Conservation (phyloP, 2,329 filamentous ascomycete genomes). For the Cercospora sp. region DNA sequence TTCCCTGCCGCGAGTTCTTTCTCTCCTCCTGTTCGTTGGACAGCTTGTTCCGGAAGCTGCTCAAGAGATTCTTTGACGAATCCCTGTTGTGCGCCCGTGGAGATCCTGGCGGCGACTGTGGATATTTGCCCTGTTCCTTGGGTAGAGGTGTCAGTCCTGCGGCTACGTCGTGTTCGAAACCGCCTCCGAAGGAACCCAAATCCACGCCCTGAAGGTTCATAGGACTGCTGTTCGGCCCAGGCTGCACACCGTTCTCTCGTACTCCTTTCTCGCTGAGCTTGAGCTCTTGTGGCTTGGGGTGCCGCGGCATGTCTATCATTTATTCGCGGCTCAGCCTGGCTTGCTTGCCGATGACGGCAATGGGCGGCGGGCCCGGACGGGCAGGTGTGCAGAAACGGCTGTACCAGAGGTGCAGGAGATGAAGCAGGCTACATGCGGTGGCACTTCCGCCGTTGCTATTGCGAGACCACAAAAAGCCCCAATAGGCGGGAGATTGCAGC, state of each 20-base stretch:
- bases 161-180: conserved; percentile 32
- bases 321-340: conserved; percentile 12
- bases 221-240: conserved; percentile 36
- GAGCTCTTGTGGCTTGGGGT: conserved; percentile 36
- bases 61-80: conserved; percentile 33
- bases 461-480: conserved; percentile 22
- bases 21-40: conserved; percentile 23
- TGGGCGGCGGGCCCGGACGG: conserved; percentile 25
- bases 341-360: conserved; percentile 27
- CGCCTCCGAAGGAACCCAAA: conserved; percentile 40
- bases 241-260: conserved; percentile 19
- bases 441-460: conserved; percentile 19
- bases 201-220: conserved; percentile 41
- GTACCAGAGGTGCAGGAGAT: conserved; percentile 27
- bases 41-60: conserved; percentile 31
- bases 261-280: conserved; percentile 31
- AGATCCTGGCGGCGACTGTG: conserved; percentile 35
- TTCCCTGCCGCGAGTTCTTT: conserved; percentile 29
- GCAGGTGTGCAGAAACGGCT: conserved; percentile 24
- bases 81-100: conserved; percentile 32
- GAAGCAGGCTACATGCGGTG: conserved; percentile 25
- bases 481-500: conserved; percentile 29
- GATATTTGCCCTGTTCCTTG: conserved; percentile 27
- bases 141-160: conserved; percentile 28
- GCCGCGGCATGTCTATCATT: conserved; percentile 34